Conservation (phyloP, 768 basidiomycete species). For the Nidularia pulvinata region DNA sequence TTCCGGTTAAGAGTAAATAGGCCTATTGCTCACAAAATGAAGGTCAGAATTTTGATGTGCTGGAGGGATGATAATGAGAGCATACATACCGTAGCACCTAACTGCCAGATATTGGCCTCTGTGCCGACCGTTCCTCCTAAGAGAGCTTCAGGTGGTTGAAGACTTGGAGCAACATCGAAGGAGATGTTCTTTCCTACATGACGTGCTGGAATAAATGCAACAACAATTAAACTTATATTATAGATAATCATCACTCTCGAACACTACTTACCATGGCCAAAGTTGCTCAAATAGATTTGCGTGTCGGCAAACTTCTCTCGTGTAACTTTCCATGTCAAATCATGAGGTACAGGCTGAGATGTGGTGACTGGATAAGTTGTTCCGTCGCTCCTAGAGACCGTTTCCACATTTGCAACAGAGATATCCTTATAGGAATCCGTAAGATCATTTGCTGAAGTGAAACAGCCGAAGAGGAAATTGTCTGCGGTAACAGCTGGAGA, state of each 20-base stretch:
- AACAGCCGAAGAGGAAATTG: conserved; percentile 6
- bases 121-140: not conserved
- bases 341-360: conserved; percentile 3
- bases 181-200: no score
- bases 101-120: not conserved
- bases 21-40: no score
- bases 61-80: not conserved
- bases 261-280: conserved; percentile 1
- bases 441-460: not conserved
- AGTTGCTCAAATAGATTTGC: conserved; percentile 3
- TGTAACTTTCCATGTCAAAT: conserved; percentile 2
- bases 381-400: conserved; percentile 2
- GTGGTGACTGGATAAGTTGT: conserved; percentile 1
- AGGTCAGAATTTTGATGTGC: no score
- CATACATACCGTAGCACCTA: not conserved
- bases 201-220: not conserved
- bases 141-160: not conserved
- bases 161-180: not conserved
- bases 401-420: not conserved
- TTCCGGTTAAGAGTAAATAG: not conserved
- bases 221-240: not conserved
- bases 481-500: conserved; percentile 5
- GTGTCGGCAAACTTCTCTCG: conserved; percentile 1
- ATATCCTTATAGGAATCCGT: not conserved
- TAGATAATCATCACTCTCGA: not conserved